Conservation (phyloP, 371 early-diverging fungal genomes). For the Dinochytrium kinnereticum region DNA sequence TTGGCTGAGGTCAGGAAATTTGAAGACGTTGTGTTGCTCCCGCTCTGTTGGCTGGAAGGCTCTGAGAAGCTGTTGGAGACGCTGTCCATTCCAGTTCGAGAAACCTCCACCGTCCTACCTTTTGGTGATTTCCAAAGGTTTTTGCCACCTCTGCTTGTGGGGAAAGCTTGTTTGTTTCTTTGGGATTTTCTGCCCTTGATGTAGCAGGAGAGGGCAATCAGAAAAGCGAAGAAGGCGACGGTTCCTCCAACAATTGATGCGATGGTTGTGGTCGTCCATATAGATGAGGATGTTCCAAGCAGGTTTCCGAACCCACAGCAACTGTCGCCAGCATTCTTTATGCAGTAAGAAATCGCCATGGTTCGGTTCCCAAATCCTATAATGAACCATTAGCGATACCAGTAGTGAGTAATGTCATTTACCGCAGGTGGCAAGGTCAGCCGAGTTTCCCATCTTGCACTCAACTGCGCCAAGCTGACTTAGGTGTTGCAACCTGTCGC, state of each 20-base stretch:
- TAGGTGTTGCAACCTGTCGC: background rate
- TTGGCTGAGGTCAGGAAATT: background rate
- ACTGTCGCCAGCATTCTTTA: constrained; percentile 10
- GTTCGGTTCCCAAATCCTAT: constrained; percentile 11
- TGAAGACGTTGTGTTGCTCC: background rate
- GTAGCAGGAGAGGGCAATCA: background rate
- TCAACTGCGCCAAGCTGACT: background rate
- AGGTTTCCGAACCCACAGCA: constrained; percentile 10
- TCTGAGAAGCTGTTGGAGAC: too few relatives aligned
- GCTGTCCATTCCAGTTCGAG: background rate
- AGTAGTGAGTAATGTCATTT: background rate
- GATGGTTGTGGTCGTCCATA: constrained; percentile 1
- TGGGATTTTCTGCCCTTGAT: background rate
- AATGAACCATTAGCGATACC: too few relatives aligned
- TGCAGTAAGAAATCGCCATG: background rate
- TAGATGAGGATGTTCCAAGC: background rate
- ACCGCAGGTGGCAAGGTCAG: constrained; percentile 4
- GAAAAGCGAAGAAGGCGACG: background rate
- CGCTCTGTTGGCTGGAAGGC: too few relatives aligned
- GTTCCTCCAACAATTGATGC: background rate
- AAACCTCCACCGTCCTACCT: background rate
- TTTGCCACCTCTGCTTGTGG: too few relatives aligned
- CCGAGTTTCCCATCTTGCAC: constrained; percentile 14
- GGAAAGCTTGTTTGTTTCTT: too few relatives aligned
- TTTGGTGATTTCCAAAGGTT: constrained; percentile 8